These are phyloP conservation scores for Penicillium sp. DNA, from an alignment of 2,329 filamentous ascomycete genomes.

Conservation along the genomic window DNA sequence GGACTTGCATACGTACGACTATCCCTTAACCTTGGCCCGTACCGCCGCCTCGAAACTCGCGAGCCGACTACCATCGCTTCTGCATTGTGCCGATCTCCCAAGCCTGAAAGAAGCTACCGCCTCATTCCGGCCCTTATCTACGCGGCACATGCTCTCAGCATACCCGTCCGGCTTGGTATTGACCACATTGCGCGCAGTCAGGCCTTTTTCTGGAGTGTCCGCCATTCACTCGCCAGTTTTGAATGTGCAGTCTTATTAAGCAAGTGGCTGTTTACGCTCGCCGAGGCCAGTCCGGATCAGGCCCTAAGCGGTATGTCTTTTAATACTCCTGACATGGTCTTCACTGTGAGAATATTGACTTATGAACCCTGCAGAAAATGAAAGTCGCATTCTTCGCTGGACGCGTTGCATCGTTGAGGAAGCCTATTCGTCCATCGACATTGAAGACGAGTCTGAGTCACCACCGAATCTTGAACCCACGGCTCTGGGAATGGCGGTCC, in stretches of 20 bases:
- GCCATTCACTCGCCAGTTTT: conserved; percentile 35
- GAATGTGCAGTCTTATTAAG: conserved; percentile 44
- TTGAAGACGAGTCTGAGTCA: conserved; percentile 24
- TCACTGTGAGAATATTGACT: not conserved
- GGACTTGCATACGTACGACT: conserved; percentile 35
- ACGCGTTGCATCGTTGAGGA: conserved; percentile 34
- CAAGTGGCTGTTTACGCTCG: conserved; percentile 45
- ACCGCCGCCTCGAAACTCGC: conserved; percentile 62
- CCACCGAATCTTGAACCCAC: conserved; percentile 25
- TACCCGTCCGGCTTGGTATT: conserved; percentile 43
- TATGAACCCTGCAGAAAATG: conserved; percentile 24
- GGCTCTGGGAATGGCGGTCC: conserved; percentile 29
- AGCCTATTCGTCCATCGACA: conserved; percentile 33
- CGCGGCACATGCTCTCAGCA: conserved; percentile 65
- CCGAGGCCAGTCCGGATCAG: conserved; percentile 26
- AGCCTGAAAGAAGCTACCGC: conserved; percentile 58
- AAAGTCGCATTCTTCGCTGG: conserved; percentile 33
- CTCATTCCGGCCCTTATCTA: conserved; percentile 66
- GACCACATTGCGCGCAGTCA: conserved; percentile 38
- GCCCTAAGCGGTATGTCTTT: conserved; percentile 27
- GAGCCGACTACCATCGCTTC: conserved; percentile 62
- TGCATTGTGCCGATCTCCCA: conserved; percentile 58
- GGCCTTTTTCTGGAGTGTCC: conserved; percentile 39
- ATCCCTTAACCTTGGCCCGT: conserved; percentile 55
- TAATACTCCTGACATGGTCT: not conserved